Evolutionary conservation across 2,329 filamentous ascomycete species (phyloP), one percentile per base, ranked within the genome.

Genomic region (Alternaria incomplexa): DNA sequence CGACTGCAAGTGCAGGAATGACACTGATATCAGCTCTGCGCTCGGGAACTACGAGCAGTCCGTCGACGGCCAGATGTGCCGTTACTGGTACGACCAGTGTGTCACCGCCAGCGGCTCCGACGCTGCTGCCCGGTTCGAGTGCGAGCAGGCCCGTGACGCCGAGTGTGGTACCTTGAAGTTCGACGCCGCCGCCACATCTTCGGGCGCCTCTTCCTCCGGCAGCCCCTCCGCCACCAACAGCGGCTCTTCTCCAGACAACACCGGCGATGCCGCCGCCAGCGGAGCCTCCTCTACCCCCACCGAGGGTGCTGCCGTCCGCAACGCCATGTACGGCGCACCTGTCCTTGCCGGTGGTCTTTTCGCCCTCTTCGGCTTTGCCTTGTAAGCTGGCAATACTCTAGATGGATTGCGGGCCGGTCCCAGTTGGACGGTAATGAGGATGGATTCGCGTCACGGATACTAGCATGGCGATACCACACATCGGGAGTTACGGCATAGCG

Each of bases 41-140:
- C 64, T 72, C 63, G 76, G 81, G 63, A 80, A 82, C 69, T 91
- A 89, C 80, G 70, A 79, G 57, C 80, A 86, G 77, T 88, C 87
- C 23, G 80, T 91, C 52, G 88, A 88, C 45, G 87, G 83, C 79
- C 89, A 83, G 77, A 83, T 88, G 77, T 91, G 89, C 81, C 73
- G 84, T 71, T 79, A 79, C 66, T 86, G 83, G 79, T 87, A 79
- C 73, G 69, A 64, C 43, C 65, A 78, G 60, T 85, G 83, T 70
- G 77, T 81, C 62, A 66, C 64, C 44, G 76, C 72, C 58, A 79
- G 81, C 70, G 78, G 79, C 50, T 69, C 77, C 63, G 78, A 83
- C 63, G 65, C 73, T 43, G 70, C 70, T 15, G 75, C 74, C 56
- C 80, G 81, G 68, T 75, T 74, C 36, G 66, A 64, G 40, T 91